Base-by-base conservation (phyloP, 139 green algal genomes). In the Volvox reticuliferus region DNA sequence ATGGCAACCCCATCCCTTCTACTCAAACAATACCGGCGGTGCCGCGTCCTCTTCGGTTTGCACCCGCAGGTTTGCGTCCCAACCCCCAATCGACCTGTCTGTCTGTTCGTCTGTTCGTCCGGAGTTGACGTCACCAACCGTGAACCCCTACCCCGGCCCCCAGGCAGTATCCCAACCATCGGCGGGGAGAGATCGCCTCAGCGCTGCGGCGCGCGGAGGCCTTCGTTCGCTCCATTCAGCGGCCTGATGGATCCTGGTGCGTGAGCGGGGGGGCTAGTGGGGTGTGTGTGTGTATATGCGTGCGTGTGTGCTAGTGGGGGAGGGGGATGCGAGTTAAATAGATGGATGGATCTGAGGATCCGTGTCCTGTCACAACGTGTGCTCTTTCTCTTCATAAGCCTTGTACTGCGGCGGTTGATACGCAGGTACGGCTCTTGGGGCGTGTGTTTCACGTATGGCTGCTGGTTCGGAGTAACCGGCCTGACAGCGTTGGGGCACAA, bases 401-500 rank as follows among this genome's bases (percentile, higher is more conserved):
- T 9, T 55, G 44, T 9, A 55, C 44, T 5, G 44, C 44, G 44
- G 44, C 9, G 44, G 65, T 73, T 73, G 21, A 12, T 73, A 73
- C 65, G n/a, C 82, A 95, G 94, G 98, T 99, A 99, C 88, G 98
- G 98, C 55, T 97, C 93, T 78, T 99, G 98, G 98, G 98, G 94
- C 33, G 98, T 99, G 75, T 99, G 98, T 95, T 99, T 99, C 97
- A 99, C 98, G 13, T 99, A 99, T 91, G 98, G 85, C 33, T 97
- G 95, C 89, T 99, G 98, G 98, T 99, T 99, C 93, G 98, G 98
- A 16, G 82, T 95, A 22, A 91, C 94, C 1, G 98, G 95, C 18
- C 95, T 99, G 73, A 91, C 94, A 24, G 95, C 96, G 0, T 91
- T 96, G 9, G 98, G 97, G 21, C 86, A 97, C 30, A 96, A 50